Evolutionary conservation across 352 stramenopile species (phyloP).

Genomic region (Peronospora belbahrii): DNA sequence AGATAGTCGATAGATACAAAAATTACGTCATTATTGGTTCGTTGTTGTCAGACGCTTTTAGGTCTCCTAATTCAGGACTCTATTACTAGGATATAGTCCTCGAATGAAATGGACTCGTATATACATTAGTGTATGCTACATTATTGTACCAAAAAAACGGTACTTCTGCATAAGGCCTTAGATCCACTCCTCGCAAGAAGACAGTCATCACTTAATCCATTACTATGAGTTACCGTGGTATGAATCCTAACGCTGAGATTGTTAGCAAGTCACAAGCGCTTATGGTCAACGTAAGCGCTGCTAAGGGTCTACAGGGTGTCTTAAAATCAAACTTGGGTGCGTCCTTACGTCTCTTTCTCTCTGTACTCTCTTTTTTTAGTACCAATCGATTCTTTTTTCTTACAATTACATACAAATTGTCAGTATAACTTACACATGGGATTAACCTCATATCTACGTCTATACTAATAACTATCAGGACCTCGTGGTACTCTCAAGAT

Average conservation of each 20-base stretch:
- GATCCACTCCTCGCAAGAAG: slow-evolving; percentile 21
- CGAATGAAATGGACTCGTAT: too few species aligned
- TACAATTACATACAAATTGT: too few species aligned
- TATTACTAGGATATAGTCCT: too few species aligned
- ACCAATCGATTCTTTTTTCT: not conserved
- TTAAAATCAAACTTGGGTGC: slow-evolving; percentile 89
- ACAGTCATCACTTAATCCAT: not conserved
- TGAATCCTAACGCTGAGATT: slow-evolving; percentile 96
- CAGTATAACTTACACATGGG: too few species aligned
- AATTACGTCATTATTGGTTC: too few species aligned
- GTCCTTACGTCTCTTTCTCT: slow-evolving; percentile 4
- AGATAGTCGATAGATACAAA: too few species aligned
- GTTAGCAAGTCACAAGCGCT: slow-evolving; percentile 93
- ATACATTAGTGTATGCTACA: too few species aligned
- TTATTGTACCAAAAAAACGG: too few species aligned
- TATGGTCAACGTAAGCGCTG: slow-evolving; percentile 96
- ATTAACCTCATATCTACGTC: too few species aligned
- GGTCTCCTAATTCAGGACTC: too few species aligned
- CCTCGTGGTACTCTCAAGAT: slow-evolving; percentile 99
- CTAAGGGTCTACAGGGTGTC: slow-evolving; percentile 94
- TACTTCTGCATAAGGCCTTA: slow-evolving; percentile 1
- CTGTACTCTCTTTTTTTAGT: not conserved
- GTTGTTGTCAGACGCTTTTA: too few species aligned
- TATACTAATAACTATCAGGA: too few species aligned
- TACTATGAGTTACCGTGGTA: slow-evolving; percentile 65